These are phyloP conservation scores for Tetrapisispora fleetii DNA, from an alignment of 805 yeast genomes.

Conservation along the genomic window DNA sequence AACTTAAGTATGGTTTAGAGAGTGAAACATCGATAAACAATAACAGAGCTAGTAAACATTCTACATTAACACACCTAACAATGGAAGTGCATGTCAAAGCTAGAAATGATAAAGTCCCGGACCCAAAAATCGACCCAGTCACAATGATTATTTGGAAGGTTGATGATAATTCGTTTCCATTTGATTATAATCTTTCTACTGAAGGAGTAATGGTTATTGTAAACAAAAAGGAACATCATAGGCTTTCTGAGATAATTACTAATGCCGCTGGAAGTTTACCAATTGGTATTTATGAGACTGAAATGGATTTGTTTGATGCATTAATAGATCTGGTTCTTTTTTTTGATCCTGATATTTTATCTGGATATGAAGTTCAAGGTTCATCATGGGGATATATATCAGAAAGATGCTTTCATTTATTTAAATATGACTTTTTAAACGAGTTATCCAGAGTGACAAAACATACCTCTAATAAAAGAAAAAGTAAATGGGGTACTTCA, in stretches of 20 bases:
- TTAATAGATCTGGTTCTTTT: conserved; percentile 46
- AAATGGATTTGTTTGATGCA: conserved; percentile 46
- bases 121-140: conserved; percentile 55
- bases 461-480: conserved; percentile 41
- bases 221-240: conserved; percentile 3
- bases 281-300: conserved; percentile 39
- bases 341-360: conserved; percentile 78
- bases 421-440: conserved; percentile 44
- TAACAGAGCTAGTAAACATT: conserved; percentile 33
- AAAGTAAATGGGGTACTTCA: conserved; percentile 72
- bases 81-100: conserved; percentile 63
- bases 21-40: conserved; percentile 17
- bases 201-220: conserved; percentile 31
- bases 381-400: conserved; percentile 85
- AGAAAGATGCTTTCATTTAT: conserved; percentile 43
- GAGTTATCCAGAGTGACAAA: conserved; percentile 50
- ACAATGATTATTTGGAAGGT: conserved; percentile 54
- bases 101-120: conserved; percentile 43
- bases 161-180: conserved; percentile 34
- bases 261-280: conserved; percentile 20
- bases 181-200: conserved; percentile 27
- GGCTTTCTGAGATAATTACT: conserved; percentile 6
- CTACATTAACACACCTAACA: conserved; percentile 45
- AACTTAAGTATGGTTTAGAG: conserved; percentile 7
- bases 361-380: conserved; percentile 76